A percentile compares a stretch with the other conserved stretches of the same genome.
phyloP scores from a whole-genome alignment of 2,329 filamentous ascomycete genomes.

The Pseudogymnoascus verrucosus region DNA sequence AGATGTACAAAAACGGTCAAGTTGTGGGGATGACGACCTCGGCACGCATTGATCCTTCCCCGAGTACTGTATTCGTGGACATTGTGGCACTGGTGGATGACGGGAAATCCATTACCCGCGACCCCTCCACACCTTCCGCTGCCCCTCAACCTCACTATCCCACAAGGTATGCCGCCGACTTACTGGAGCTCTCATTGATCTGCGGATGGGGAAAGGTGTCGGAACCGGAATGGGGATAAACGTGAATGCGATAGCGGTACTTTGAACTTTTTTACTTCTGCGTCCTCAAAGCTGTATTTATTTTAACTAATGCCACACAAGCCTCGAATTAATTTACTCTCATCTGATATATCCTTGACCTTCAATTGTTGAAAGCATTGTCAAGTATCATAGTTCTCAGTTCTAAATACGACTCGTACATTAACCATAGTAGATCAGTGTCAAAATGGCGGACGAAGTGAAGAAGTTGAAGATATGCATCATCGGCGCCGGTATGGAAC shows the following conservation, averaged over 20 bases:
- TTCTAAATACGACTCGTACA: neutral
- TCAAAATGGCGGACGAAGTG: neutral
- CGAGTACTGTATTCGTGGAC: neutral
- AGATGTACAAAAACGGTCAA: neutral
- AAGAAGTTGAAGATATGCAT: constrained; percentile 9
- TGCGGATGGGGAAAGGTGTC: neutral
- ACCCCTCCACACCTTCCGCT: neutral
- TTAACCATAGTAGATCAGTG: neutral
- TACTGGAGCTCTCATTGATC: neutral
- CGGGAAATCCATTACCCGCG: neutral
- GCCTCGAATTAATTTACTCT: neutral
- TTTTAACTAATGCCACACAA: neutral
- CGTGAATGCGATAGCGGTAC: neutral
- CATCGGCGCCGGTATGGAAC: constrained; percentile 2
- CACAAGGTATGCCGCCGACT: neutral
- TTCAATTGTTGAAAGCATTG: neutral
- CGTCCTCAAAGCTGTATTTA: neutral
- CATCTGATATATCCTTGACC: neutral
- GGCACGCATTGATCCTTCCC: neutral
- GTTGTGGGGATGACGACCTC: neutral
- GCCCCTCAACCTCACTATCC: neutral
- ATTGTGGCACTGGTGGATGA: neutral
- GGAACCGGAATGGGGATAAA: neutral
- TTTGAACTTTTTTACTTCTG: neutral
- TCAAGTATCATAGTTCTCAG: neutral